Percentiles rank a stretch among this genome's conserved stretches.
Evolutionary conservation across 495 filamentous ascomycete genomes (phyloP).

Genomic region (Geopyxis carbonaria): DNA sequence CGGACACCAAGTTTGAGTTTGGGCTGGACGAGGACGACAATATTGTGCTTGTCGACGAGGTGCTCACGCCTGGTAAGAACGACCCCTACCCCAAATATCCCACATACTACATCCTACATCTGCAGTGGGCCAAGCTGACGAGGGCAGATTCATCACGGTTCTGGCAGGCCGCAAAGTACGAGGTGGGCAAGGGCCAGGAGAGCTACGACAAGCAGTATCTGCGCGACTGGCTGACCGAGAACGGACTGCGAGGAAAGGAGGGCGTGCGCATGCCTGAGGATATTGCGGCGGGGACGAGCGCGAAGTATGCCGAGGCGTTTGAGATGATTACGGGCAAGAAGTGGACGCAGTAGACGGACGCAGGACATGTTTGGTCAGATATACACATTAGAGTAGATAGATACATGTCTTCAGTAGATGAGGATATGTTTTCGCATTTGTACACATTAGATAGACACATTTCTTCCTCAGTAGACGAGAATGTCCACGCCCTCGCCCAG

Average conservation of each 20-base stretch:
- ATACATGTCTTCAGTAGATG: too few relatives aligned
- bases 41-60: slow-evolving; percentile 79
- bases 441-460: too few relatives aligned
- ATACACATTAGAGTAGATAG: too few relatives aligned
- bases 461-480: slow-evolving; percentile 3
- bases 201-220: slow-evolving; percentile 88
- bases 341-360: slow-evolving; percentile 16
- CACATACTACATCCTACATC: not conserved
- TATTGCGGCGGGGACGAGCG: slow-evolving; percentile 43
- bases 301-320: slow-evolving; percentile 54
- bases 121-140: not conserved
- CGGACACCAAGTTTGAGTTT: slow-evolving; percentile 71
- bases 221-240: slow-evolving; percentile 62
- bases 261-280: slow-evolving; percentile 51
- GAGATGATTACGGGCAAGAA: slow-evolving; percentile 49
- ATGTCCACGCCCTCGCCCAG: slow-evolving; percentile 6
- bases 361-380: too few relatives aligned
- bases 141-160: slow-evolving; percentile 61
- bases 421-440: too few relatives aligned
- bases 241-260: slow-evolving; percentile 53
- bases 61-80: slow-evolving; percentile 47
- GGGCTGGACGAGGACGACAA: slow-evolving; percentile 58
- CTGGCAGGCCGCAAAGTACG: slow-evolving; percentile 64
- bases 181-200: slow-evolving; percentile 53
- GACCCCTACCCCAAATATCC: not conserved